Base-by-base conservation (phyloP, 345 rosid species). In the Kernera saxatilis region DNA sequence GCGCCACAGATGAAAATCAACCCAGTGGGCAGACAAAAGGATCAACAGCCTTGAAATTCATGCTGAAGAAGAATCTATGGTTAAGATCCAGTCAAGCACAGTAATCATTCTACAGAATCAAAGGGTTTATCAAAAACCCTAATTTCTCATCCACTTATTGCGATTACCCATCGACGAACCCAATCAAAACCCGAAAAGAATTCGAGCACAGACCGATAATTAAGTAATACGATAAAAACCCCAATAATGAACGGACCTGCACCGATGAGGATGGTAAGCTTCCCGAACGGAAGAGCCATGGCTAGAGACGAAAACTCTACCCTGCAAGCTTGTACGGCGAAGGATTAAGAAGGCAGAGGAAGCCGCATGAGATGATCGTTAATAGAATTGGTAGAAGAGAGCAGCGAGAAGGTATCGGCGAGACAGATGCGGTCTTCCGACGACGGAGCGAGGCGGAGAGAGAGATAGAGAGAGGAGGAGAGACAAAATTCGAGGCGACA, bases 251-350 rank as follows among this genome's bases (percentile, higher is more conserved):
- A 78, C 72, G 53, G 29, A 78, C 81, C 81, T 73, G 81, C 81
- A 33, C 81, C 81, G 72, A 78, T 70, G 68, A 78, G 67, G 58
- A 78, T 40, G 8, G 81, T 73, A 27, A 78, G 78, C 78, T 78
- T 78, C 29, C 81, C 81, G 37, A 78, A 52, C 7, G 75, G 44
- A 63, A 78, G 67, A 73, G 81, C 75, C 81, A 73, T 72, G 39
- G 8, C 26, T 26, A 53, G 44, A 58, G 55, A 77, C 18, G 30
- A 32, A 29, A 60, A 40, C 23, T 25, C 15, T 18, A 19, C 25
- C 21, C 50, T 15, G 43, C 35, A 37, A 66, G 67, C 46, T 73
- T 21, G 51, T 6, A 27, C 46, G 27, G 8, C 1, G 11, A 59
- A 22, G 5, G 33, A 56, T 9, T 65, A 71, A 40, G 39, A 6